Base-by-base conservation (phyloP, 345 rosid genomes). In the Luvunga scandens region DNA sequence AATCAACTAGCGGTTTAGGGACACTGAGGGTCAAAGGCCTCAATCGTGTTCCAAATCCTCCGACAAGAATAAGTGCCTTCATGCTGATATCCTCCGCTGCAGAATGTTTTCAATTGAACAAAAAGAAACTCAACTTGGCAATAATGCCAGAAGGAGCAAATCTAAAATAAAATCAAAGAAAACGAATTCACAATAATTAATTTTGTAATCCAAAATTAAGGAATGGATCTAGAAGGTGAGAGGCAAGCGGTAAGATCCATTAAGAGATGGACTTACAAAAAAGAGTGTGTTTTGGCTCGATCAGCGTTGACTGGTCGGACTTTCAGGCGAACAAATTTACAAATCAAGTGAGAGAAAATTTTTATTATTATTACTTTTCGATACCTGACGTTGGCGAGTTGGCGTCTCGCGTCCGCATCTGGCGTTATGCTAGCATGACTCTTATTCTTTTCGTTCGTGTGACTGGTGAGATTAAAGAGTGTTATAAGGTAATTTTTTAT, bases 51-150 rank as follows among this genome's bases (percentile, higher is more conserved):
- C 95, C 93, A 50, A 91, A 90, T 7, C 95, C 97, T 77, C 97
- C 95, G 80, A 92, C 95, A 66, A 92, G 93, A 85, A 92, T 92
- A 66, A 91, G 83, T 45, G 97, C 95, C 85, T 88, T 92, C 95
- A 91, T 92, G 62, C 48, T 88, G 81, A 81, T 73, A 28, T 13
- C 53, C 72, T 65, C 27, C 24, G 60, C 28, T 18, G 14, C 9
- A 38, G 34, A 36, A 38, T 1, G 39, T n/a, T 13, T 34, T 60
- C 66, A 56, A 57, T 6, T 19, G 24, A 72, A 5, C 22, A 55
- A 53, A 16, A 53, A 53, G 22, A 16, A 53, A 53, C 18, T 19
- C 57, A 5, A 53, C 57, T 53, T 53, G 22, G n/a, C 57, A 19
- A 53, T 22, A 53, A 53, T 53, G 22, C 22, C 57, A 53, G 22